Conservation (phyloP, 2,329 filamentous ascomycete species). For the Alternaria hordeiaustralica region DNA sequence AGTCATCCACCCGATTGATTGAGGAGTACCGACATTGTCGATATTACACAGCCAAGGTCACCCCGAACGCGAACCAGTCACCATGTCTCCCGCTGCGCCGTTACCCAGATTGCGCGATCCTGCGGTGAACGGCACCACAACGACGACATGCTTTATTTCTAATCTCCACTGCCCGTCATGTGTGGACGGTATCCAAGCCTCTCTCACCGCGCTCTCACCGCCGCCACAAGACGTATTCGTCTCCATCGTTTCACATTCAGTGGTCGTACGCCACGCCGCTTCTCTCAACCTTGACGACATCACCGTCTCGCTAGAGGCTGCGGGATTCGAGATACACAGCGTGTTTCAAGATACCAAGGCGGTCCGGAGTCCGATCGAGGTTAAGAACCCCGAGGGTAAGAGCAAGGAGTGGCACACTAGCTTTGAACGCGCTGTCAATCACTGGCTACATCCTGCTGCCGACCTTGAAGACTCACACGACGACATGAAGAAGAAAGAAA, state of each 20-base stretch:
- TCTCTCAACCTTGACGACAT: conserved; percentile 52
- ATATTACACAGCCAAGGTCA: conserved; percentile 25
- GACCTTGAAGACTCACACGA: conserved; percentile 15
- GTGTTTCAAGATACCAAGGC: conserved; percentile 46
- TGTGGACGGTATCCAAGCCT: conserved; percentile 68
- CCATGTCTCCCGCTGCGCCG: conserved; percentile 24
- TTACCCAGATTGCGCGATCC: conserved; percentile 18
- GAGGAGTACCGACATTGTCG: conserved; percentile 7
- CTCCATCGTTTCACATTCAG: conserved; percentile 74
- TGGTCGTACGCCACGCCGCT: conserved; percentile 64
- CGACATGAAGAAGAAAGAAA: conserved; percentile 39
- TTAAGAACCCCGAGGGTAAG: conserved; percentile 17
- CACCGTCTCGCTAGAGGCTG: conserved; percentile 58
- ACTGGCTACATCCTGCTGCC: conserved; percentile 31
- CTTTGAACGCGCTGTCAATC: conserved; percentile 44
- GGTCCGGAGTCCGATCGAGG: conserved; percentile 19
- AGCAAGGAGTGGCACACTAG: conserved; percentile 41
- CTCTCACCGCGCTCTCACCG: conserved; percentile 59
- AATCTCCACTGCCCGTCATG: conserved; percentile 83
- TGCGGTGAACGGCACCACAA: conserved; percentile 23
- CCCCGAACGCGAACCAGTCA: neutral
- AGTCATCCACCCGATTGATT: conserved; percentile 3
- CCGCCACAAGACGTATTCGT: conserved; percentile 66
- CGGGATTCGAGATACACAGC: conserved; percentile 66
- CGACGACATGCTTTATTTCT: conserved; percentile 69